Evolutionary conservation across 163 green algal species (phyloP), one percentile per base, ranked within the genome.

Genomic region (Chlorella variabilis): DNA sequence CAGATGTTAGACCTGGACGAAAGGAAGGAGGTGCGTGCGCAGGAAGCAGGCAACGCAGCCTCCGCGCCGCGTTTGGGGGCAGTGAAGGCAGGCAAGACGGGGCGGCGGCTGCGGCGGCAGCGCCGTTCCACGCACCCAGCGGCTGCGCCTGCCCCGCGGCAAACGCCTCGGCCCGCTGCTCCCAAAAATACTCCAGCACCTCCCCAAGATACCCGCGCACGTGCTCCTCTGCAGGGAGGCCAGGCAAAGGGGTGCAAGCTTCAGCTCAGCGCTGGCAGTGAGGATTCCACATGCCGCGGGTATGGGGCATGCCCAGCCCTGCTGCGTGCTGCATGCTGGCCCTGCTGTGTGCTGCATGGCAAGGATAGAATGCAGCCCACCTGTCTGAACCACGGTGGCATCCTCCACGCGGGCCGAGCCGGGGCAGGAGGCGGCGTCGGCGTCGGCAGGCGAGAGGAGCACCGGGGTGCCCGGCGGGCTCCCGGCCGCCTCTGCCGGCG

Each of bases 91-190:
- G n/a, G n/a, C n/a, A n/a, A n/a, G n/a, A n/a, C n/a, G n/a, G n/a
- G n/a, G n/a, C n/a, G n/a, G n/a, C n/a, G n/a, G n/a, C n/a, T n/a
- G n/a, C n/a, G n/a, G n/a, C n/a, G n/a, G n/a, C n/a, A n/a, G n/a
- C n/a, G n/a, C n/a, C n/a, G n/a, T n/a, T n/a, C 20, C 29, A 25
- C 77, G 25, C 77, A 83, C 77, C 65, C 38, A 83, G 66, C n/a
- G 77, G 73, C 36, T 36, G 77, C 49, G 27, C 33, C 66, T 82
- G 36, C 11, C 75, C 75, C 0, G 49, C 49, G 9, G 66, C 66
- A 48, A 77, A 83, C 18, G 34, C 66, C 36, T 77, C 62, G 7
- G 77, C 49, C 17, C 77, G 49, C 62, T 69, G 23, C 18, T 25
- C 18, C 79, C 59, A 68, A 33, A 80, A 80, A 41, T 74, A 58